Percentiles rank a stretch among this genome's conserved stretches.
Evolutionary conservation across 164 flowering plant species (phyloP).

Genomic region (Berberis thunbergii): DNA sequence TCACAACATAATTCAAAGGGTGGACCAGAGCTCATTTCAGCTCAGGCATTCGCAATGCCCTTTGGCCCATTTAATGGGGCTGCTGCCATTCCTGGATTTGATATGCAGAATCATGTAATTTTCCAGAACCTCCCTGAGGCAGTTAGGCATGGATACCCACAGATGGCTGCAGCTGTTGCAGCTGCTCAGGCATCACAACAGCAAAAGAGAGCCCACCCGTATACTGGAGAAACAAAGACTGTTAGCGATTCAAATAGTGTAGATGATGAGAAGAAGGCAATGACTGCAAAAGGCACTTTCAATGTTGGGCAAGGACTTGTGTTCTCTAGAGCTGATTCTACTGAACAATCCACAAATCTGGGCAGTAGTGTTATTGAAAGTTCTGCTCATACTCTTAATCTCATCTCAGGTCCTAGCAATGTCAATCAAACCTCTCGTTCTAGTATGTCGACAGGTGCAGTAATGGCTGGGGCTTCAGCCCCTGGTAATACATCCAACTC

Average conservation of each 20-base stretch:
- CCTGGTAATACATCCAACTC: slow-evolving; percentile 19
- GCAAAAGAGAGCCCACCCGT: slow-evolving; percentile 42
- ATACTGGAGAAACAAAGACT: slow-evolving; percentile 48
- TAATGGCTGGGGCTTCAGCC: slow-evolving; percentile 16
- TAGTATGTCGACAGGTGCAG: slow-evolving; percentile 4
- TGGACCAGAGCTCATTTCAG: slow-evolving; percentile 46
- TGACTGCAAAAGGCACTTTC: slow-evolving; percentile 25
- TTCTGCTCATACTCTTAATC: slow-evolving; percentile 45
- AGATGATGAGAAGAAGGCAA: slow-evolving; percentile 51
- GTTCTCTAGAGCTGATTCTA: slow-evolving; percentile 54
- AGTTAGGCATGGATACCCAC: slow-evolving; percentile 40
- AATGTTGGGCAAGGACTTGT: slow-evolving; percentile 48
- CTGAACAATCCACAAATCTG: slow-evolving; percentile 31
- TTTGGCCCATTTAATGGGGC: slow-evolving; percentile 57
- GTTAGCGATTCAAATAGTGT: slow-evolving; percentile 29
- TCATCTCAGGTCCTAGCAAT: slow-evolving; percentile 25
- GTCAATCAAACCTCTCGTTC: slow-evolving; percentile 20
- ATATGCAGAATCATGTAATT: slow-evolving; percentile 58
- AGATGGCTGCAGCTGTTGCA: slow-evolving; percentile 46
- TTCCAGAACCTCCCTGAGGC: slow-evolving; percentile 67
- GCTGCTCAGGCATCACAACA: slow-evolving; percentile 43
- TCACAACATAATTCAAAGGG: slow-evolving; percentile 45
- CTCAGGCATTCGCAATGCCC: slow-evolving; percentile 79
- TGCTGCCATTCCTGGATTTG: slow-evolving; percentile 44
- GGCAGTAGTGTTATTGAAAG: slow-evolving; percentile 42